Conservation (phyloP, 257 asterid genomes). For the Buddleja alternifolia region DNA sequence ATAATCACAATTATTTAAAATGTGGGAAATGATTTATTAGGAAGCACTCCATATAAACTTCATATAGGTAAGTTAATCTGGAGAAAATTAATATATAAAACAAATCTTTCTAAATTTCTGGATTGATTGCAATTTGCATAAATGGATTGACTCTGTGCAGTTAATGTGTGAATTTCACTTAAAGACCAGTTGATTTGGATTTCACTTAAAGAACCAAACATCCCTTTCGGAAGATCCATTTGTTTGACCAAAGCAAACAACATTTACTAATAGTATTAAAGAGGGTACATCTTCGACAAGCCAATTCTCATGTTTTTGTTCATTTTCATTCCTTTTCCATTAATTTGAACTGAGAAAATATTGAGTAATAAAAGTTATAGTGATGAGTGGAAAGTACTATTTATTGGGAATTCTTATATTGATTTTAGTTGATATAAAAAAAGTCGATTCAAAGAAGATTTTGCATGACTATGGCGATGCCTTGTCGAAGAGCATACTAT, state of each 20-base stretch:
- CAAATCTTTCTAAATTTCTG: neutral
- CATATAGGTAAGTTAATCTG: neutral
- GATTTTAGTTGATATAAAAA: slow-evolving; percentile 2
- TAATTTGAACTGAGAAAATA: neutral
- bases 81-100: neutral
- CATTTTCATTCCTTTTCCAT: neutral
- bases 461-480: slow-evolving; percentile 53
- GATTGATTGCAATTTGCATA: neutral
- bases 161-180: slow-evolving; percentile 34
- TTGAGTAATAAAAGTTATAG: neutral
- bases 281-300: neutral
- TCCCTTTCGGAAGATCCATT: neutral
- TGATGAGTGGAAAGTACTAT: slow-evolving; percentile 1
- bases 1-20: too few relatives aligned
- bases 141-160: slow-evolving; percentile 20
- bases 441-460: neutral
- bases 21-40: too few relatives aligned
- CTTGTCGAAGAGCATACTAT: slow-evolving; percentile 42
- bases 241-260: slow-evolving; percentile 14
- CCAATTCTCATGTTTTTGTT: neutral
- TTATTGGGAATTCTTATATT: neutral
- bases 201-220: slow-evolving; percentile 34
- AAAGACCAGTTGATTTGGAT: slow-evolving; percentile 21
- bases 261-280: neutral
- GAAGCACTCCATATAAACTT: too few relatives aligned